These are phyloP conservation scores for Stagonosporopsis tanaceti DNA, from an alignment of 2,329 filamentous ascomycete species.

Conservation along the genomic window DNA sequence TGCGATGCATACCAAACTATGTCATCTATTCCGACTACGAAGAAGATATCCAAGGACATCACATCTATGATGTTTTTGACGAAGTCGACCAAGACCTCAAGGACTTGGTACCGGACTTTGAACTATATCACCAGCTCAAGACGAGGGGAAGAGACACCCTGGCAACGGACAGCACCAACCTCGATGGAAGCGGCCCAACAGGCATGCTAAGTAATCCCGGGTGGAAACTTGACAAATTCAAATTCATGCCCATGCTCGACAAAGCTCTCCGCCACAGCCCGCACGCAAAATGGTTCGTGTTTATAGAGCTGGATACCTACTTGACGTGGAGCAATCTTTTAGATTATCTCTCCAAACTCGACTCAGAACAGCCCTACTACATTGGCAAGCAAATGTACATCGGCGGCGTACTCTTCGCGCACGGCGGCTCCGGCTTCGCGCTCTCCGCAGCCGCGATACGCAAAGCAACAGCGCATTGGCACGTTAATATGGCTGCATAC, in stretches of 20 bases:
- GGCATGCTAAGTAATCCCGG: slow-evolving; percentile 20
- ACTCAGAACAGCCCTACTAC: slow-evolving; percentile 53
- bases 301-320: slow-evolving; percentile 66
- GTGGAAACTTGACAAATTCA: slow-evolving; percentile 46
- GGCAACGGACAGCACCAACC: slow-evolving; percentile 23
- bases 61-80: slow-evolving; percentile 41
- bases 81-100: slow-evolving; percentile 35
- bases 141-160: slow-evolving; percentile 33
- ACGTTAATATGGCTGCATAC: slow-evolving; percentile 49
- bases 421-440: too few relatives aligned
- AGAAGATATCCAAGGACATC: slow-evolving; percentile 36
- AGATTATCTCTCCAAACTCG: slow-evolving; percentile 59
- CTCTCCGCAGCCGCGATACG: slow-evolving; percentile 53
- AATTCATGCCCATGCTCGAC: slow-evolving; percentile 45
- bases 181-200: slow-evolving; percentile 23
- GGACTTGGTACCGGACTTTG: slow-evolving; percentile 37
- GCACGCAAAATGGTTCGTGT: slow-evolving; percentile 64
- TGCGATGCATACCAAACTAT: slow-evolving; percentile 43
- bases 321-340: slow-evolving; percentile 62
- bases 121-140: slow-evolving; percentile 39
- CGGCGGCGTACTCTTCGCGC: too few relatives aligned
- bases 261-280: slow-evolving; percentile 42
- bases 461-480: slow-evolving; percentile 46
- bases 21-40: slow-evolving; percentile 45
- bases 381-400: too few relatives aligned